Base-by-base conservation (phyloP, 164 flowering plant species). In the Magnolia sinica region DNA sequence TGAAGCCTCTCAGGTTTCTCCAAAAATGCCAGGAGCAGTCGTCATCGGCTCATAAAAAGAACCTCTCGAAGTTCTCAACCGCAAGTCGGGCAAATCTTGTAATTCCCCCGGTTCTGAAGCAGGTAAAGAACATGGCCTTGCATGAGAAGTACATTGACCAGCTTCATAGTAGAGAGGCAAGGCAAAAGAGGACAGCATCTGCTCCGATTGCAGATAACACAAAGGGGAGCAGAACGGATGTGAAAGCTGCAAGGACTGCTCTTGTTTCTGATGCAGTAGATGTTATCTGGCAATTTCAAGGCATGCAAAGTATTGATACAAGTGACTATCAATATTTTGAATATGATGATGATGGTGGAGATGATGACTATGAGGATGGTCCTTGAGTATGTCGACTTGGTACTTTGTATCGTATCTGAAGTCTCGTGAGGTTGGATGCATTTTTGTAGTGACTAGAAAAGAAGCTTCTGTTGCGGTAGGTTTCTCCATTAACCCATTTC, bases 131-230 rank as follows among this genome's bases (percentile, higher is more conserved):
- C 84, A 84, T 72, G 84, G 89, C 86, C 20, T 84, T 92, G 77
- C 98, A 91, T 79, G 97, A 94, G 87, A 96, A 90, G 79, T 94
- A 90, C 63, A 89, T 96, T 37, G 94, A 94, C 64, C 91, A 83
- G 63, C 79, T 94, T 64, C 96, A 91, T 73, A 7, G 69, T 51
- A 89, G 99, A 83, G 97, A 91, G 70, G 91, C 91, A 50, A 89
- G 82, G 81, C 88, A 95, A 82, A 85, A 72, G 73, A 75, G 80
- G 78, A 50, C 87, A 52, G 87, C 82, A 51, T 76, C 80, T 11
- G 45, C 64, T 68, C 73, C 78, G 68, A 70, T 63, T 1, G 76
- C 72, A 78, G 84, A 81, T 66, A 23, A 65, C 23, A 61, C 18
- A 64, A 72, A 72, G 31, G 78, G 74, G 55, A 74, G 29, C 58